Evolutionary conservation across 2,329 filamentous ascomycete species (phyloP).

Genomic region (Colletotrichum simmondsii): DNA sequence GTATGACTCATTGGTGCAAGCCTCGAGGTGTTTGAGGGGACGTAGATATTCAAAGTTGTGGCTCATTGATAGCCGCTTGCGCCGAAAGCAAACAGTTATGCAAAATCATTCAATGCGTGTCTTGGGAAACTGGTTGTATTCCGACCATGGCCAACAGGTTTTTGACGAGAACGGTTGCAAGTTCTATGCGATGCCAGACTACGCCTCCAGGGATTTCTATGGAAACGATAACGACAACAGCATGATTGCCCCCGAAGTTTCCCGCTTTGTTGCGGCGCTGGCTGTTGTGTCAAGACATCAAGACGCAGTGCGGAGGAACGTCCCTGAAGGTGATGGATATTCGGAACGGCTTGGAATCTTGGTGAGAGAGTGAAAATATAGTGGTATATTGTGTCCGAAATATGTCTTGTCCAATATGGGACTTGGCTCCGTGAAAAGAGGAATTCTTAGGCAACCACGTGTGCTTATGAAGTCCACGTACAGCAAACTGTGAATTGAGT

Average conservation of each 20-base stretch:
- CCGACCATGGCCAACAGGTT: background rate
- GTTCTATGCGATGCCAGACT: background rate
- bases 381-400: no score
- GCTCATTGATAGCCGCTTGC: background rate
- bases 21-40: background rate
- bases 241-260: background rate
- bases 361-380: background rate
- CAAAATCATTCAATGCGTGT: background rate
- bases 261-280: background rate
- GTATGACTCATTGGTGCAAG: background rate
- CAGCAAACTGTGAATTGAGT: no score
- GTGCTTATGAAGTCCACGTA: no score
- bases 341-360: background rate
- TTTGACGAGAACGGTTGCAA: background rate
- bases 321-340: background rate
- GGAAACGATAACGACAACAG: background rate
- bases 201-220: background rate
- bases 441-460: no score
- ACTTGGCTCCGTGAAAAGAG: no score
- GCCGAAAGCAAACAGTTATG: background rate
- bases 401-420: no score
- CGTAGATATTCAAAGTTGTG: background rate
- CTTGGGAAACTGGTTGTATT: background rate
- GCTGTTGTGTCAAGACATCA: background rate
- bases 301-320: background rate